These are phyloP conservation scores for Gloeophyllum trabeum DNA, from an alignment of 768 basidiomycete genomes.

Conservation along the genomic window DNA sequence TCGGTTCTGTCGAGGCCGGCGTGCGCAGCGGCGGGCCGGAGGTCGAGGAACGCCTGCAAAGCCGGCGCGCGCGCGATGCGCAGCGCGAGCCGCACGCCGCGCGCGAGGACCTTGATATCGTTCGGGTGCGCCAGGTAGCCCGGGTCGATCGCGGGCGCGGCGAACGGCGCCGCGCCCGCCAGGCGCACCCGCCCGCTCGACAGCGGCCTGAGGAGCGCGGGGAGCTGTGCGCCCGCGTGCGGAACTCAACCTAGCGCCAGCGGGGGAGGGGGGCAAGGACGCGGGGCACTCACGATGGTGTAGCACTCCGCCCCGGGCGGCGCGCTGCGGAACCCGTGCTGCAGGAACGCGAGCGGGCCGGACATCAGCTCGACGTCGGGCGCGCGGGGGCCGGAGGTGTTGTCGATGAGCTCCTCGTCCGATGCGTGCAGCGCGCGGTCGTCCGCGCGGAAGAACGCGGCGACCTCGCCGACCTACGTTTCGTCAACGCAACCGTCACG, in stretches of 20 bases:
- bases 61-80: constrained; percentile 28
- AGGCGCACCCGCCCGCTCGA: neutral
- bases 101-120: constrained; percentile 26
- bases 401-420: neutral
- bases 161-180: constrained; percentile 23
- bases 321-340: constrained; percentile 3
- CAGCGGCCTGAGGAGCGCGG: neutral
- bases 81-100: constrained; percentile 25
- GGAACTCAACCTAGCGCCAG: neutral
- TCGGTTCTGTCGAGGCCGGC: constrained; percentile 22
- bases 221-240: neutral
- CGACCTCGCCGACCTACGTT: constrained; percentile 23
- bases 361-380: constrained; percentile 24
- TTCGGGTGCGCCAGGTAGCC: constrained; percentile 31
- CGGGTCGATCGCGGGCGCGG: constrained; percentile 31
- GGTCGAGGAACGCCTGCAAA: constrained; percentile 22
- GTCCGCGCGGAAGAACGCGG: constrained; percentile 42
- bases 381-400: constrained; percentile 18
- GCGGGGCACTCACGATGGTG: neutral
- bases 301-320: neutral
- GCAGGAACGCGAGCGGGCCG: constrained; percentile 14
- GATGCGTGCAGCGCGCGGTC: constrained; percentile 13
- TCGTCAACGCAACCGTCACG: neutral
- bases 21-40: constrained; percentile 11
- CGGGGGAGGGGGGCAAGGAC: neutral